Percentiles rank a stretch among this genome's conserved stretches.
Evolutionary conservation across 139 green algal species (phyloP).

Genomic region (Ettlia oleoabundans): DNA sequence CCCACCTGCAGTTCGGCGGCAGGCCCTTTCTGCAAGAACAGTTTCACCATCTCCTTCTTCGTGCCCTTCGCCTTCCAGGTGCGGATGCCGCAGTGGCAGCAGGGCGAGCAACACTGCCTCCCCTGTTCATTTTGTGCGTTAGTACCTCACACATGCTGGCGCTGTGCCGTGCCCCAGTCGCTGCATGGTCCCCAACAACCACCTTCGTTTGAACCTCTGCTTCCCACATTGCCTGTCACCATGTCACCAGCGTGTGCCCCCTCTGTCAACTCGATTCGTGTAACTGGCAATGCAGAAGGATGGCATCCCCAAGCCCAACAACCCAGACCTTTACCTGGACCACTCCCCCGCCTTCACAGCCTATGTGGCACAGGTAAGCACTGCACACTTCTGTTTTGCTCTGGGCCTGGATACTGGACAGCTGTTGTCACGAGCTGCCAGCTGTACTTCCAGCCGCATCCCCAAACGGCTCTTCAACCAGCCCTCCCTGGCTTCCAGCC

Average conservation of each 20-base stretch:
- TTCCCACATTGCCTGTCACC: neutral
- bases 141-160: neutral
- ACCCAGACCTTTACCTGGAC: constrained; percentile 58
- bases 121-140: neutral
- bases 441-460: neutral
- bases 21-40: constrained; percentile 37
- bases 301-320: constrained; percentile 56
- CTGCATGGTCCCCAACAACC: neutral
- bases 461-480: too few relatives aligned
- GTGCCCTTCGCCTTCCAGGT: constrained; percentile 74
- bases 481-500: too few relatives aligned
- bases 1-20: too few relatives aligned
- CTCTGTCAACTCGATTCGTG: neutral
- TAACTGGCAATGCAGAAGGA: constrained; percentile 39
- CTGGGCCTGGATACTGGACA: neutral
- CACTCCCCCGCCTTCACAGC: constrained; percentile 31
- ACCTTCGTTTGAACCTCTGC: neutral
- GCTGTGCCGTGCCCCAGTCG: neutral
- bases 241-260: neutral
- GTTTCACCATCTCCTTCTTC: constrained; percentile 82
- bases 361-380: constrained; percentile 58
- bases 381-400: too few relatives aligned
- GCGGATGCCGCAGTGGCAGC: neutral
- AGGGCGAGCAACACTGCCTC: too few relatives aligned
- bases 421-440: neutral